Base-by-base conservation (phyloP, 2,329 filamentous ascomycete genomes). In the Didymella arachidicola region DNA sequence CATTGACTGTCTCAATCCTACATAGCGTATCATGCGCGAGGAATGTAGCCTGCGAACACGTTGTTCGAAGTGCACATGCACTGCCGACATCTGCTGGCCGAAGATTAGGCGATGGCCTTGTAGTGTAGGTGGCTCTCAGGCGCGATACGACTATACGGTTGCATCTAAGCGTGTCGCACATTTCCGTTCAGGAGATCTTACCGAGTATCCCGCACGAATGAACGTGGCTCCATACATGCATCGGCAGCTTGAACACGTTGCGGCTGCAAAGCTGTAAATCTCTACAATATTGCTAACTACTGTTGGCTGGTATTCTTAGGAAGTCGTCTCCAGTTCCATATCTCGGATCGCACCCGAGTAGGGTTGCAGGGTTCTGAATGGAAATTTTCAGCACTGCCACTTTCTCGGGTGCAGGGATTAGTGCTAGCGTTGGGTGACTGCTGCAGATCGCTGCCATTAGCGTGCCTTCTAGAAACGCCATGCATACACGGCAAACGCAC, bases 341-440 rank as follows among this genome's bases (percentile, higher is more conserved):
- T 63, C 57, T 70, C 68, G 67, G 67, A 63, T 64, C 57, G 53
- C 49, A 69, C 58, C 67, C 68, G 68, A 67, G 53, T 57, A 63
- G 56, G 51, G 59, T 59, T 59, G 57, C 41, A 43, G 22, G 41
- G 41, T 60, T 59, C 22, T n/a, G 11, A 43, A 25, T 45, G 25
- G 56, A 63, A 67, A 64, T 55, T 55, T 62, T 59, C 50, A 50
- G 56, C 56, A 59, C 56, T 54, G 56, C 56, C 56, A 51, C 53
- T 39, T 43, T 38, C 27, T 46, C 44, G 50, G 45, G 48, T 57
- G 43, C 41, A 59, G 34, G 38, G 56, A 32, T 49, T 36, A 38
- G 55, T 39, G 18, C n/a, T 36, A 36, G 32, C 16, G 47, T 52
- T 45, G 38, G 27, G 62, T 51, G 58, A 43, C 58, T 34, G 63